phyloP scores from a whole-genome alignment of 2,329 filamentous ascomycete genomes.

The Colletotrichum neosansevieriae region DNA sequence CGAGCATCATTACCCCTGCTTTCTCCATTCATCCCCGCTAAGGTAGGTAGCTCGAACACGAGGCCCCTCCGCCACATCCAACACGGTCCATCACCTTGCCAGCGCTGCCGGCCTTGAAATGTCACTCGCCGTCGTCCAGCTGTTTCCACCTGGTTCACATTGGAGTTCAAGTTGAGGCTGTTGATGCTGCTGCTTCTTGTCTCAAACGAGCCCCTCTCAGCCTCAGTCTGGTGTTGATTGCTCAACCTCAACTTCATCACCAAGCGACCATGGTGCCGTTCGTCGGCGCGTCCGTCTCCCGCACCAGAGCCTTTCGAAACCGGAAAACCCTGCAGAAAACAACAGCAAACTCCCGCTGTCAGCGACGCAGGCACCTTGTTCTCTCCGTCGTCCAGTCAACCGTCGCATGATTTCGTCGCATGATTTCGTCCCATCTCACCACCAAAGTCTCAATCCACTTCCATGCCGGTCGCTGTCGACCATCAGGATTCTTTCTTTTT shows the following conservation, averaged over 20 bases:
- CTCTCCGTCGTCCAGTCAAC: constrained; percentile 31
- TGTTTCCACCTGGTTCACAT: constrained; percentile 2
- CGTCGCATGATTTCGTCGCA: constrained; percentile 35
- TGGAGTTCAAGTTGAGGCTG: not conserved
- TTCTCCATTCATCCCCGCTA: not conserved
- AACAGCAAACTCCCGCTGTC: constrained; percentile 39
- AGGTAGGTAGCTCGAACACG: constrained; percentile 35
- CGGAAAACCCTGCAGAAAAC: constrained; percentile 27
- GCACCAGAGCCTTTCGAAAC: constrained; percentile 7
- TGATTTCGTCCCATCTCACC: constrained; percentile 32
- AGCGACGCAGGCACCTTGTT: constrained; percentile 15
- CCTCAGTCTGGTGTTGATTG: constrained; percentile 20
- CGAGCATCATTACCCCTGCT: constrained; percentile 32
- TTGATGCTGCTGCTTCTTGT: not conserved
- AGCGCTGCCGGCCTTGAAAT: not conserved
- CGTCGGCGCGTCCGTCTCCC: not conserved
- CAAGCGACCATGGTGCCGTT: not conserved
- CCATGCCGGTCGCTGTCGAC: not conserved
- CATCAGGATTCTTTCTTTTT: not conserved
- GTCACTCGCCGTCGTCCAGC: constrained; percentile 2
- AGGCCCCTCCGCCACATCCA: constrained; percentile 29
- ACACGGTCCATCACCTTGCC: not conserved
- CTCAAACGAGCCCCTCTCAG: not conserved
- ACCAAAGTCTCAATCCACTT: constrained; percentile 20
- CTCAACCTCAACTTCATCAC: not conserved